These are phyloP conservation scores for Cladosporium sphaerospermum DNA, from an alignment of 2,329 filamentous ascomycete genomes.

Conservation along the genomic window DNA sequence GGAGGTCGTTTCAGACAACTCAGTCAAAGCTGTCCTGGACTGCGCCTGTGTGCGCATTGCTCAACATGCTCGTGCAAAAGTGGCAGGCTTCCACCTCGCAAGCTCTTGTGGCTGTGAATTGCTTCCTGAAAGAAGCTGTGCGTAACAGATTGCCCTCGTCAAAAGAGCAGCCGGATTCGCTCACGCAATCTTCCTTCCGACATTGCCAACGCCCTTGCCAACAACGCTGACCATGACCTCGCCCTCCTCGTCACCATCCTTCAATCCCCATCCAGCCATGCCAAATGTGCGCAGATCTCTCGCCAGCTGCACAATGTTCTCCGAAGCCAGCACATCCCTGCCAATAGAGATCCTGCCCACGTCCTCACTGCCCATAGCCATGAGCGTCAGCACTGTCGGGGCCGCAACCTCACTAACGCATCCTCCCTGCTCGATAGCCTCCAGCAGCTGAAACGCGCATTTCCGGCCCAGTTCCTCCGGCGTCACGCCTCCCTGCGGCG, in stretches of 20 bases:
- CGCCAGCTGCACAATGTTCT: slow-evolving; percentile 72
- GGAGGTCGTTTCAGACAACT: too few species aligned
- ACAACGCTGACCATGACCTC: slow-evolving; percentile 88
- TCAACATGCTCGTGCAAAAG: too few species aligned
- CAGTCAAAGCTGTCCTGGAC: too few species aligned
- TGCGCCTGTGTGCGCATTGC: too few species aligned
- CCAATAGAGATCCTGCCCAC: slow-evolving; percentile 81
- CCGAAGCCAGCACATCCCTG: slow-evolving; percentile 71
- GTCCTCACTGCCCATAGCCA: slow-evolving; percentile 98
- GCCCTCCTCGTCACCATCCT: slow-evolving; percentile 56
- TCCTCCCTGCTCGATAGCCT: slow-evolving; percentile 74
- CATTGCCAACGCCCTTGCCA: slow-evolving; percentile 87
- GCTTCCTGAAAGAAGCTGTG: too few species aligned
- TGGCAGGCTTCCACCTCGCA: too few species aligned
- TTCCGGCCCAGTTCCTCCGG: slow-evolving; percentile 86
- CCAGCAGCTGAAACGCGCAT: slow-evolving; percentile 83
- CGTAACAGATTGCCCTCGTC: too few species aligned
- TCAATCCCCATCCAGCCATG: slow-evolving; percentile 81
- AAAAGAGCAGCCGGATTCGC: not conserved
- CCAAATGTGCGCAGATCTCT: slow-evolving; percentile 86
- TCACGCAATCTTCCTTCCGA: slow-evolving; percentile 76
- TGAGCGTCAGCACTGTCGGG: slow-evolving; percentile 72
- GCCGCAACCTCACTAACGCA: slow-evolving; percentile 69
- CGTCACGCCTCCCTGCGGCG: slow-evolving; percentile 70
- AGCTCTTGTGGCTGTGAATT: too few species aligned